Evolutionary conservation across 371 early-diverging fungal genomes (phyloP).

Genomic region (Nematocida parisii): DNA sequence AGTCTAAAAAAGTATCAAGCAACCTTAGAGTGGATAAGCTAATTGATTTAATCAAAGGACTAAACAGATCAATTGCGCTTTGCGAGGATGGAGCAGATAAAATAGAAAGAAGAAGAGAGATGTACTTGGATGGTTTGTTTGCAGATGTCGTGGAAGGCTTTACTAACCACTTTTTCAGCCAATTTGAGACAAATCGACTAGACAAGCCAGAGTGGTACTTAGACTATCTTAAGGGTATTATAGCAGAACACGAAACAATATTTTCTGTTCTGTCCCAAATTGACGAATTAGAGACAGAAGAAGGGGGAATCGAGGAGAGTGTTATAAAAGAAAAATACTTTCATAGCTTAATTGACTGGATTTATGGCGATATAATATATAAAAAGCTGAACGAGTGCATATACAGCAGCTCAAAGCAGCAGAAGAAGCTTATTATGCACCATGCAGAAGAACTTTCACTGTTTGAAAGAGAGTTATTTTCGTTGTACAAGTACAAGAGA

Average conservation of each 20-base stretch:
- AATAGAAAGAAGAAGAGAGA: conserved; percentile 5
- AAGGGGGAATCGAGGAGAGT: conserved; percentile 24
- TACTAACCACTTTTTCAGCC: conserved; percentile 68
- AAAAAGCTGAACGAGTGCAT: conserved; percentile 62
- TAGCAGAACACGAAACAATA: conserved; percentile 46
- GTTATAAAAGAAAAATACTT: conserved; percentile 23
- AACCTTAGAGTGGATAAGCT: conserved; percentile 37
- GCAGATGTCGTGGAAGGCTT: conserved; percentile 49
- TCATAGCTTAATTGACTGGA: conserved; percentile 36
- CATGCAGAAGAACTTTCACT: conserved; percentile 55
- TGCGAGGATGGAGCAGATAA: conserved; percentile 58
- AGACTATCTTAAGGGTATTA: conserved; percentile 60
- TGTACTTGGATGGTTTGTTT: conserved; percentile 53
- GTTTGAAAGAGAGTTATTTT: conserved; percentile 52
- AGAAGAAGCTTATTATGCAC: conserved; percentile 63
- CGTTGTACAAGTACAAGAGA: conserved; percentile 32
- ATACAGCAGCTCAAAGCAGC: conserved; percentile 58
- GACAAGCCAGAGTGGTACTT: conserved; percentile 71
- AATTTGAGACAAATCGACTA: conserved; percentile 68
- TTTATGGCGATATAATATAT: conserved; percentile 44
- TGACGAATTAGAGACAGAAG: conserved; percentile 16
- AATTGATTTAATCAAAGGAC: conserved; percentile 58
- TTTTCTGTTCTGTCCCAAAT: conserved; percentile 43
- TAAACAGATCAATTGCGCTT: conserved; percentile 57
- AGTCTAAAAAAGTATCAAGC: conserved; percentile 29